Evolutionary conservation across 2,329 filamentous ascomycete species (phyloP).

Genomic region (Apiospora rasikravindrae): DNA sequence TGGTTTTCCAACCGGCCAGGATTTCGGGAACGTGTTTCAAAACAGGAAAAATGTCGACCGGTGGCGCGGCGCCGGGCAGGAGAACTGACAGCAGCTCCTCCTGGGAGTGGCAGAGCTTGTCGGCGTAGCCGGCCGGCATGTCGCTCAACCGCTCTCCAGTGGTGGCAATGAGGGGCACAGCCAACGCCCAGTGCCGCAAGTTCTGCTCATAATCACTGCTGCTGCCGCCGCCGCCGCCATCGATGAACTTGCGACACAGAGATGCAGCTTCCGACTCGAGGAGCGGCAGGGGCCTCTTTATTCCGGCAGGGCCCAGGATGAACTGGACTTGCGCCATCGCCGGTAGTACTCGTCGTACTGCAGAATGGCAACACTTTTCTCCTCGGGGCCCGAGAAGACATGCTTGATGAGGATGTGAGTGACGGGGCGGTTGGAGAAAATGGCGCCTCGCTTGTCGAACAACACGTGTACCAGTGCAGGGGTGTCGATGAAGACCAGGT

Average conservation of each 20-base stretch:
- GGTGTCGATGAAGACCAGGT: conserved; percentile 19
- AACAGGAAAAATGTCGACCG: conserved; percentile 26
- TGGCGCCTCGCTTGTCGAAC: conserved; percentile 21
- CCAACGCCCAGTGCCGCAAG: conserved; percentile 16
- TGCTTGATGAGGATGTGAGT: conserved; percentile 21
- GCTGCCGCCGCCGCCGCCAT: not conserved
- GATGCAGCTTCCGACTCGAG: conserved; percentile 22
- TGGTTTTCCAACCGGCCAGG: conserved; percentile 22
- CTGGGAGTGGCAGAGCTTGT: not conserved
- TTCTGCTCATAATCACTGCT: conserved; percentile 9
- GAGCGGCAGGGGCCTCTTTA: conserved; percentile 20
- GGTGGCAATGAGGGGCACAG: conserved; percentile 19
- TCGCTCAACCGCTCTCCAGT: conserved; percentile 3
- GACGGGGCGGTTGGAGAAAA: conserved; percentile 20
- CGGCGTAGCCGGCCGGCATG: not conserved
- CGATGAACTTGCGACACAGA: conserved; percentile 18
- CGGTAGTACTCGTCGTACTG: conserved; percentile 23
- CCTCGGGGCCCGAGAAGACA: conserved; percentile 18
- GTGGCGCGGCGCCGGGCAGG: conserved; percentile 19
- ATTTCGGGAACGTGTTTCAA: conserved; percentile 25
- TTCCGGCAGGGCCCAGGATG: conserved; percentile 18
- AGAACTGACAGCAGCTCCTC: not conserved
- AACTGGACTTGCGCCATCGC: conserved; percentile 21
- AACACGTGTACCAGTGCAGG: conserved; percentile 16
- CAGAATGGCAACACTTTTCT: conserved; percentile 18